Evolutionary conservation across 257 asterid genomes (phyloP).

Genomic region (Mentha longifolia): DNA sequence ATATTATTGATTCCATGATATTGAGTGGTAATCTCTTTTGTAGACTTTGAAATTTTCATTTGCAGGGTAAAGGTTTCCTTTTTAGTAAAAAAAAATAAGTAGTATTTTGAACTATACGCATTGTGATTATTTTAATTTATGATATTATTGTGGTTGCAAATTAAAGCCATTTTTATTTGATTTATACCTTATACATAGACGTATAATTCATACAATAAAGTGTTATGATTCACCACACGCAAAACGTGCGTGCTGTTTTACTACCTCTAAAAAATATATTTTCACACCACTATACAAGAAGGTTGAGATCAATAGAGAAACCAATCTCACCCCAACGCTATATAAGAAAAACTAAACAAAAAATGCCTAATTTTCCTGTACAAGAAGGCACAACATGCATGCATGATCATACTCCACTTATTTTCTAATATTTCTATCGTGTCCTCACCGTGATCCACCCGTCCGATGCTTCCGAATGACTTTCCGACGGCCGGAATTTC

Average conservation of each 20-base stretch:
- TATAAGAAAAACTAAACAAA: background rate
- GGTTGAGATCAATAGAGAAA: background rate
- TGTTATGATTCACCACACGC: background rate
- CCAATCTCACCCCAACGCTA: background rate
- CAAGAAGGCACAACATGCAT: constrained; percentile 14
- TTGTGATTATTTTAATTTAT: no score
- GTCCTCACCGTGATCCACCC: constrained; percentile 65
- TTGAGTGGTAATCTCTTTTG: no score
- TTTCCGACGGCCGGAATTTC: constrained; percentile 27
- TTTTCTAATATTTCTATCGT: constrained; percentile 26
- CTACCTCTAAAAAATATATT: background rate
- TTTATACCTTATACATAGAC: no score
- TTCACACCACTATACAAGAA: constrained; percentile 17
- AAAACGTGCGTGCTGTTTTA: constrained; percentile 1
- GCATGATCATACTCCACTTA: background rate
- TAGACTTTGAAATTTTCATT: no score
- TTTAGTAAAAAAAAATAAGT: no score
- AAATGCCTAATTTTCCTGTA: constrained; percentile 28
- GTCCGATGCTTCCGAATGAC: constrained; percentile 36
- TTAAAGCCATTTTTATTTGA: no score
- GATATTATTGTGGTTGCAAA: no score
- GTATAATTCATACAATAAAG: no score
- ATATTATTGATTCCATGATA: no score
- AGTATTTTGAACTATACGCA: no score
- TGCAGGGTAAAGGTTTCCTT: no score